Evolutionary conservation across 257 asterid genomes (phyloP).

Genomic region (Jacaranda copaia): DNA sequence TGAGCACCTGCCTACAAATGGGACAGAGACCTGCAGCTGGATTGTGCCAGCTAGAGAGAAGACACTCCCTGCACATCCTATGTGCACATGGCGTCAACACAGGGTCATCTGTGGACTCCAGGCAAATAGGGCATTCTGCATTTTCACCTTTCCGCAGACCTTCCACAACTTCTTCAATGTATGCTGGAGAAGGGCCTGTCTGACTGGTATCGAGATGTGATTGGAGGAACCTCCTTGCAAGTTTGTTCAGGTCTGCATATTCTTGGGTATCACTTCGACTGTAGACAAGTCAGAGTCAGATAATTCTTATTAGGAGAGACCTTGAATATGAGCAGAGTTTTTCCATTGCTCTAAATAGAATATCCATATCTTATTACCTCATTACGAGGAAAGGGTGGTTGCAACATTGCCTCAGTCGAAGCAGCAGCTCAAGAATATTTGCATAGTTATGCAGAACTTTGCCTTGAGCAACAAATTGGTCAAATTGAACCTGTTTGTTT

Average conservation of each 20-base stretch:
- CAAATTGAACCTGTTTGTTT: conserved; percentile 71
- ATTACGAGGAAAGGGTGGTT: conserved; percentile 89
- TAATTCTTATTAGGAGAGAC: background rate
- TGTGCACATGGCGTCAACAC: conserved; percentile 88
- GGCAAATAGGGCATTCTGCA: conserved; percentile 85
- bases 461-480: conserved; percentile 89
- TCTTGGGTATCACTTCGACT: conserved; percentile 69
- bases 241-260: conserved; percentile 79
- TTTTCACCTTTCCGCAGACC: conserved; percentile 64
- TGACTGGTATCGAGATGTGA: conserved; percentile 48
- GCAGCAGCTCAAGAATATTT: conserved; percentile 81
- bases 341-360: background rate
- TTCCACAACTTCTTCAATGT: conserved; percentile 82
- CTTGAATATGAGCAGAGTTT: background rate
- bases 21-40: conserved; percentile 71
- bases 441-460: conserved; percentile 88
- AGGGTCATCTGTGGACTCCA: conserved; percentile 88
- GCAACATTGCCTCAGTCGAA: conserved; percentile 90
- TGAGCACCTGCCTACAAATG: conserved; percentile 69
- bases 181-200: conserved; percentile 64
- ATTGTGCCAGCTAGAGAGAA: conserved; percentile 73
- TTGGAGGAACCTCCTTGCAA: conserved; percentile 66
- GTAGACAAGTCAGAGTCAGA: conserved; percentile 32
- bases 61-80: conserved; percentile 87
- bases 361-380: conserved; percentile 55